These are phyloP conservation scores for Melocanna baccifera DNA, from an alignment of 176 grass and related monocot species.

Conservation along the genomic window DNA sequence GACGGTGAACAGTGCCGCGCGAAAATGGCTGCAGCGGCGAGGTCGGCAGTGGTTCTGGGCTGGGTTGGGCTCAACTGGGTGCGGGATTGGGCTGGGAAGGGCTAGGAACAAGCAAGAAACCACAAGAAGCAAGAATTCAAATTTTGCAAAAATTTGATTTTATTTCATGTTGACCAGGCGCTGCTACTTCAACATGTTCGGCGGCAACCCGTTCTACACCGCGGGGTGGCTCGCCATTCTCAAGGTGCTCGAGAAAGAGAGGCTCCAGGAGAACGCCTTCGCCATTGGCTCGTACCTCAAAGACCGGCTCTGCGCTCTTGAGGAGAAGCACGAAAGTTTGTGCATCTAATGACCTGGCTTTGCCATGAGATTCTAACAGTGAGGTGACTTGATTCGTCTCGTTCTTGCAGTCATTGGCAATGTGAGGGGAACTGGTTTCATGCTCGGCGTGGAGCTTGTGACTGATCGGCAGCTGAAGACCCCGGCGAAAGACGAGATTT, in stretches of 20 bases:
- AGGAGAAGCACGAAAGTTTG: constrained; percentile 79
- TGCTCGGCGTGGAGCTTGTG: constrained; percentile 94
- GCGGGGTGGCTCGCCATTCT: constrained; percentile 82
- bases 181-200: constrained; percentile 94
- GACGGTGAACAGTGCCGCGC: too few species aligned
- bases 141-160: too few species aligned
- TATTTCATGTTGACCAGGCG: constrained; percentile 73
- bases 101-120: too few species aligned
- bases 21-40: too few species aligned
- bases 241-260: constrained; percentile 72
- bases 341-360: neutral
- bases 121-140: too few species aligned
- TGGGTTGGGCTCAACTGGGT: too few species aligned
- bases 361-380: neutral
- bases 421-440: constrained; percentile 86
- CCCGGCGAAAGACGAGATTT: constrained; percentile 71
- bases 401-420: constrained; percentile 71
- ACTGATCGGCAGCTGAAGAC: constrained; percentile 75
- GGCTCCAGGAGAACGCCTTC: constrained; percentile 81
- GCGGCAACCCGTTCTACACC: constrained; percentile 79
- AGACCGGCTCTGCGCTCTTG: constrained; percentile 57
- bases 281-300: constrained; percentile 76
- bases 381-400: neutral
- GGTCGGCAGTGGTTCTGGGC: too few species aligned
- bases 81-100: too few species aligned